phyloP scores from a whole-genome alignment of 176 grass and related monocot genomes.

The Panicum miliaceum region DNA sequence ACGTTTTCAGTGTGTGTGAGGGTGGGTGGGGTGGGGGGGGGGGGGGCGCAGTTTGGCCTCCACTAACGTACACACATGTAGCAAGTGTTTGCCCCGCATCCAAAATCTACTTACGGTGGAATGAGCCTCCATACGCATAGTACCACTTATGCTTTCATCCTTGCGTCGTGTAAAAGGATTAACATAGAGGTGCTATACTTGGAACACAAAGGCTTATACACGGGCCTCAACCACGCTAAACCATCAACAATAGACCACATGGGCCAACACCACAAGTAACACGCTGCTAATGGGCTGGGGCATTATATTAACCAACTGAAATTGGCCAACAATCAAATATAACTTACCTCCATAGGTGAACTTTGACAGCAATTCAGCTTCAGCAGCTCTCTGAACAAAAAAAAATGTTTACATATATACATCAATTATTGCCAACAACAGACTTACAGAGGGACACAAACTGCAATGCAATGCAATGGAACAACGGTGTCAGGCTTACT shows the following conservation, averaged over 20 bases:
- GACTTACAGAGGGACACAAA: background rate
- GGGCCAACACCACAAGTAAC: background rate
- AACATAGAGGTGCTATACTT: background rate
- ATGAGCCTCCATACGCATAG: too few relatives aligned
- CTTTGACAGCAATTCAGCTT: constrained; percentile 82
- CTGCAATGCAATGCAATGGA: background rate
- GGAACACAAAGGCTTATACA: background rate
- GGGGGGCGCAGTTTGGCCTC: too few relatives aligned
- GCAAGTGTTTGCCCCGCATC: too few relatives aligned
- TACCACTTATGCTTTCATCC: too few relatives aligned
- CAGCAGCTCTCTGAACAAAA: constrained; percentile 76
- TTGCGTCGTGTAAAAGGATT: too few relatives aligned
- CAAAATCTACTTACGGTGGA: too few relatives aligned
- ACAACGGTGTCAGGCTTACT: background rate
- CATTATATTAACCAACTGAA: background rate
- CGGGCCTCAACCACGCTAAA: background rate
- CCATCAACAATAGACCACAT: background rate
- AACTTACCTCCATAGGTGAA: constrained; percentile 87
- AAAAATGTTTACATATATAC: background rate
- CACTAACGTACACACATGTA: too few relatives aligned
- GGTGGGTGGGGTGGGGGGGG: too few relatives aligned
- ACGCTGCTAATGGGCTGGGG: background rate
- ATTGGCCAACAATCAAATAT: background rate
- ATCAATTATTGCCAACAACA: background rate
- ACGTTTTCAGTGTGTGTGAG: too few relatives aligned